phyloP scores from a whole-genome alignment of 495 filamentous ascomycete species.

The Ascobolus immersus region DNA sequence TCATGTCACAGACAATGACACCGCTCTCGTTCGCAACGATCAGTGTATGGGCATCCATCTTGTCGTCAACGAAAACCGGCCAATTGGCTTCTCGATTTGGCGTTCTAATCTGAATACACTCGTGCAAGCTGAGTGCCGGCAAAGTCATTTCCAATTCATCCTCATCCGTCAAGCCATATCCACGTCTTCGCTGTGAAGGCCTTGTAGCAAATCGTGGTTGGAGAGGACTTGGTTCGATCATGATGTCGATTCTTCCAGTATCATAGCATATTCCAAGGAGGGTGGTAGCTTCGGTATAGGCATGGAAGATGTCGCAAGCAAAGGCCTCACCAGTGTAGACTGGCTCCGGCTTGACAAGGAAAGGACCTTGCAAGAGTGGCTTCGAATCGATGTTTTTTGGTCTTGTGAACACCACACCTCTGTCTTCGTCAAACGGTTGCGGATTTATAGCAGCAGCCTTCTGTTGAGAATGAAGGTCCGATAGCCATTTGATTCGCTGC shows the following conservation, averaged over 20 bases:
- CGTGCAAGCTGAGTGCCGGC: no score
- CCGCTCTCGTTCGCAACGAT: slow-evolving; percentile 14
- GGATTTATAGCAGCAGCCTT: background rate
- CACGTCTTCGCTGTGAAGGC: no score
- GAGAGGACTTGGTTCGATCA: slow-evolving; percentile 10
- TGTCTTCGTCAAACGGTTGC: slow-evolving; percentile 1
- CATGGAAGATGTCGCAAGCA: slow-evolving; percentile 16
- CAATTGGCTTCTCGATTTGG: no score
- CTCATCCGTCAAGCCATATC: no score
- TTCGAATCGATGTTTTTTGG: slow-evolving; percentile 7
- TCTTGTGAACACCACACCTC: slow-evolving; percentile 1
- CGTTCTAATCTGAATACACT: no score
- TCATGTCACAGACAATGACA: slow-evolving; percentile 13
- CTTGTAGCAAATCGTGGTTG: no score
- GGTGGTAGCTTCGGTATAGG: slow-evolving; percentile 8
- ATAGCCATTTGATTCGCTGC: slow-evolving; percentile 16
- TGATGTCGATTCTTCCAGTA: slow-evolving; percentile 13
- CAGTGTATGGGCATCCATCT: slow-evolving; percentile 8
- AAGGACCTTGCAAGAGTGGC: slow-evolving; percentile 13
- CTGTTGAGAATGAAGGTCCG: slow-evolving; percentile 13
- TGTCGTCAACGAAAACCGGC: slow-evolving; percentile 12
- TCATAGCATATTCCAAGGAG: slow-evolving; percentile 13
- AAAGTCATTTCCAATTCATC: no score
- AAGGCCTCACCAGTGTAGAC: slow-evolving; percentile 8
- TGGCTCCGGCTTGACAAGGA: slow-evolving; percentile 14